A percentile compares a stretch with the other conserved stretches of the same genome.
Conservation (phyloP, 192 early-diverging fungal genomes). For the Coemansia sp. region DNA sequence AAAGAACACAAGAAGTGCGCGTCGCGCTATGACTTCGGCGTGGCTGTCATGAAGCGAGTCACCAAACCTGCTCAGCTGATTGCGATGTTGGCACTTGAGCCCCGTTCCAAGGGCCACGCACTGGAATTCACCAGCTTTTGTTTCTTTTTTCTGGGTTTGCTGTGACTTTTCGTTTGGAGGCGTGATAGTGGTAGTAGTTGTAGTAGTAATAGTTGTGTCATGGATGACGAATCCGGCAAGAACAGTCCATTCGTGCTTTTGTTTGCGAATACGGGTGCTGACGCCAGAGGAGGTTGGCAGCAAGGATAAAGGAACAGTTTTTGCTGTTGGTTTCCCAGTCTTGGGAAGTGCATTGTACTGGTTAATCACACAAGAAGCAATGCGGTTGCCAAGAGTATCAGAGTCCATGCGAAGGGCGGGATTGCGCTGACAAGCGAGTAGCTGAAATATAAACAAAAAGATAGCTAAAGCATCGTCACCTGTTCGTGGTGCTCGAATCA, state of each 20-base stretch:
- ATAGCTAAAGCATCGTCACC: too few species aligned
- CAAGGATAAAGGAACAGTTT: slow-evolving; percentile 2
- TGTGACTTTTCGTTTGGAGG: too few species aligned
- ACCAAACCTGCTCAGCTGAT: slow-evolving; percentile 61
- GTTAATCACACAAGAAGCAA: slow-evolving; percentile 58
- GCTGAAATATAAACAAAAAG: neutral
- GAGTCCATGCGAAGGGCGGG: slow-evolving; percentile 58
- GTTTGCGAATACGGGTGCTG: neutral
- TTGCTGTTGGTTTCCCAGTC: slow-evolving; percentile 68
- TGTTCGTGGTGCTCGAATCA: too few species aligned
- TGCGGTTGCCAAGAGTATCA: slow-evolving; percentile 56
- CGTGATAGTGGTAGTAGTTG: too few species aligned
- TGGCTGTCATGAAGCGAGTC: slow-evolving; percentile 80
- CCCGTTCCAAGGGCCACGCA: slow-evolving; percentile 67
- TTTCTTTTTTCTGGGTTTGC: neutral
- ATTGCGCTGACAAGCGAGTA: neutral
- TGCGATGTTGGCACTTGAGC: slow-evolving; percentile 74
- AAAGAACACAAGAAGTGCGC: slow-evolving; percentile 69
- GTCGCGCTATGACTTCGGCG: slow-evolving; percentile 84
- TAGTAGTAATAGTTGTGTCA: too few species aligned
- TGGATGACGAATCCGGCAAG: slow-evolving; percentile 72
- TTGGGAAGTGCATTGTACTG: slow-evolving; percentile 66
- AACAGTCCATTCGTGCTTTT: slow-evolving; percentile 80
- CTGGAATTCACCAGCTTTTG: neutral
- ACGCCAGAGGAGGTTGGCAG: neutral